A percentile compares a stretch with the other conserved stretches of the same genome.
These are phyloP conservation scores for Sphagnurus paluster DNA, from an alignment of 1,284 basidiomycete species.

Conservation along the genomic window DNA sequence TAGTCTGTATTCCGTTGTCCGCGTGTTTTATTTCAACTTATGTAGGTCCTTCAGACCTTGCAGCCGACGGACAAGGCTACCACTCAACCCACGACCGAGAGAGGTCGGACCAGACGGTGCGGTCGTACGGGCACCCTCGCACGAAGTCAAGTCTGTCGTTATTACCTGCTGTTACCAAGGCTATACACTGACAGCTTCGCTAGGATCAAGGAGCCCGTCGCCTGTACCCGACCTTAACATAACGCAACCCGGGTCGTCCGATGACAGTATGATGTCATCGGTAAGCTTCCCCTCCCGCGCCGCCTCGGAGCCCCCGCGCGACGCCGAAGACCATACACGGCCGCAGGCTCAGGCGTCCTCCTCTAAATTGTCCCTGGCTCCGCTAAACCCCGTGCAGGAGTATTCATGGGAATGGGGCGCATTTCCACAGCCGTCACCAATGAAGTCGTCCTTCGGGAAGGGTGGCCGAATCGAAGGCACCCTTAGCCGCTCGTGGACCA, in stretches of 20 bases:
- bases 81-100: conserved; percentile 51
- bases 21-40: conserved; percentile 7
- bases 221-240: conserved; percentile 9
- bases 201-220: conserved; percentile 16
- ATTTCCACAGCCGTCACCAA: conserved; percentile 77
- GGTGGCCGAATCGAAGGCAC: conserved; percentile 29
- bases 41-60: conserved; percentile 45
- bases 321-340: conserved; percentile 25
- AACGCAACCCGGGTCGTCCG: conserved; percentile 12
- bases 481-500: conserved; percentile 16
- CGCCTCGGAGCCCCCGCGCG: conserved; percentile 60
- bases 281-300: conserved; percentile 41
- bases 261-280: conserved; percentile 5
- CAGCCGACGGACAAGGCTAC: conserved; percentile 69
- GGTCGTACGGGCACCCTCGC: conserved; percentile 17
- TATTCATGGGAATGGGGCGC: conserved; percentile 88
- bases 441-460: conserved; percentile 51
- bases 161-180: too few species aligned
- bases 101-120: conserved; percentile 36
- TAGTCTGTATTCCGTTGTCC: conserved; percentile 43
- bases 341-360: conserved; percentile 17
- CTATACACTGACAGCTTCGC: background rate
- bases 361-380: conserved; percentile 18
- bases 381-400: conserved; percentile 44
- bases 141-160: conserved; percentile 11